These are phyloP conservation scores for Cordyceps cateniannulata DNA, from an alignment of 2,329 filamentous ascomycete genomes.

Conservation along the genomic window DNA sequence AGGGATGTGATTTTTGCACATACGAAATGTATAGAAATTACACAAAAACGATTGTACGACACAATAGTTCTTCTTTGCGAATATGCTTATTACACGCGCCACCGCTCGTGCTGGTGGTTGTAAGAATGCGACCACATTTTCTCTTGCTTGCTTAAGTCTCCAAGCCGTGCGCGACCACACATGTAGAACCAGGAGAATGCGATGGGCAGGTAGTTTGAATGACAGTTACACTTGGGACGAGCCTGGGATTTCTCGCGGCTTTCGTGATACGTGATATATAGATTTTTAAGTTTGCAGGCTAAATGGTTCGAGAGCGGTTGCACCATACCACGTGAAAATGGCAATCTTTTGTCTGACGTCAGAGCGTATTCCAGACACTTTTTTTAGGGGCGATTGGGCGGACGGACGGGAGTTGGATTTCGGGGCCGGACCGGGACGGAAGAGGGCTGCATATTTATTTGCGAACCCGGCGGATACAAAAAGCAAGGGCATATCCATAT, in stretches of 20 bases:
- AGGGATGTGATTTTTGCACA: not conserved
- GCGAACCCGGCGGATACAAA: not conserved
- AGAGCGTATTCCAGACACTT: not conserved
- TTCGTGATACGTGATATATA: not conserved
- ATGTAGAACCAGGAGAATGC: not conserved
- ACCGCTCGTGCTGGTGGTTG: too few relatives aligned
- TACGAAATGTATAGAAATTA: conserved; percentile 6
- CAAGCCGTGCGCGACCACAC: not conserved
- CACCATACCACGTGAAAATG: not conserved
- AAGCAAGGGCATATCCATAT: not conserved
- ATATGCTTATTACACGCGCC: too few relatives aligned
- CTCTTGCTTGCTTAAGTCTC: not conserved
- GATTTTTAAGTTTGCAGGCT: not conserved
- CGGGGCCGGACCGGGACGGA: not conserved
- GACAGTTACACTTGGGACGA: not conserved
- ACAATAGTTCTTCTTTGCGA: too few relatives aligned
- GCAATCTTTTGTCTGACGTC: not conserved
- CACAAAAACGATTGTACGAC: conserved; percentile 5
- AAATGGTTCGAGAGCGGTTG: not conserved
- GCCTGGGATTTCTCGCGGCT: not conserved
- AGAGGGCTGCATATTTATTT: not conserved
- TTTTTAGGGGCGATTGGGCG: not conserved
- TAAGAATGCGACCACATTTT: not conserved
- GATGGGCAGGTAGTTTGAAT: not conserved
- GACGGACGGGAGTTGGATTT: not conserved